phyloP scores from a whole-genome alignment of 176 grass and related monocot genomes.

The Saccharum officinarum region DNA sequence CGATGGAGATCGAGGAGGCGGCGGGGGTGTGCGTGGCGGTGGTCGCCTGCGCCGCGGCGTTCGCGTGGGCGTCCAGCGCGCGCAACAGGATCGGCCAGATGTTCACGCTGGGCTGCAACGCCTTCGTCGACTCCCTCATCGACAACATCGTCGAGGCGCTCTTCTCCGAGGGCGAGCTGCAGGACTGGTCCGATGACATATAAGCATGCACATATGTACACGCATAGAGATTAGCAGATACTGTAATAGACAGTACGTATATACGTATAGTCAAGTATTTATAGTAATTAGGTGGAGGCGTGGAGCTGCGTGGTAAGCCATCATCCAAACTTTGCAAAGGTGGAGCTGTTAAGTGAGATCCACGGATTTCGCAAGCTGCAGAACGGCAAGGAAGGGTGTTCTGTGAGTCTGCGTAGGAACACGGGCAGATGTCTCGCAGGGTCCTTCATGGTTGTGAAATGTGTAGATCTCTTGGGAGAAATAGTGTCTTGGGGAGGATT shows the following conservation, averaged over 20 bases:
- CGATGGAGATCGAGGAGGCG: conserved; percentile 78
- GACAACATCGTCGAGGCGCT: conserved; percentile 93
- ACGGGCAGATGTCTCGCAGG: background rate
- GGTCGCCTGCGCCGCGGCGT: conserved; percentile 64
- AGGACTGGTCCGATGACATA: conserved; percentile 83
- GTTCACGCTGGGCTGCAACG: conserved; percentile 72
- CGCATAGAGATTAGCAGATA: conserved; percentile 4
- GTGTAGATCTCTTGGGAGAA: background rate
- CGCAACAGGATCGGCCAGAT: conserved; percentile 83
- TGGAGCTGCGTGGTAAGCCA: too few relatives aligned
- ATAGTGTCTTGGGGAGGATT: background rate
- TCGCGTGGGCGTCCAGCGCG: conserved; percentile 78
- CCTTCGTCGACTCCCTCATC: conserved; percentile 90
- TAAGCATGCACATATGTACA: background rate
- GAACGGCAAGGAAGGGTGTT: background rate
- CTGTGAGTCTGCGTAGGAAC: background rate
- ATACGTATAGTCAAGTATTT: conserved; percentile 21
- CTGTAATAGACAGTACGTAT: background rate
- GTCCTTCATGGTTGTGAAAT: background rate
- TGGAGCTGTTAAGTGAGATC: background rate
- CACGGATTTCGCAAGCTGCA: background rate
- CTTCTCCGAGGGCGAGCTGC: conserved; percentile 75
- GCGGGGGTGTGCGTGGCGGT: conserved; percentile 71
- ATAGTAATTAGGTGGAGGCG: background rate
- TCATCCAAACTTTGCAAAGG: background rate